A percentile compares a stretch with the other conserved stretches of the same genome.
phyloP scores from a whole-genome alignment of 1,284 basidiomycete species.

The Sporisorium scitamineum region DNA sequence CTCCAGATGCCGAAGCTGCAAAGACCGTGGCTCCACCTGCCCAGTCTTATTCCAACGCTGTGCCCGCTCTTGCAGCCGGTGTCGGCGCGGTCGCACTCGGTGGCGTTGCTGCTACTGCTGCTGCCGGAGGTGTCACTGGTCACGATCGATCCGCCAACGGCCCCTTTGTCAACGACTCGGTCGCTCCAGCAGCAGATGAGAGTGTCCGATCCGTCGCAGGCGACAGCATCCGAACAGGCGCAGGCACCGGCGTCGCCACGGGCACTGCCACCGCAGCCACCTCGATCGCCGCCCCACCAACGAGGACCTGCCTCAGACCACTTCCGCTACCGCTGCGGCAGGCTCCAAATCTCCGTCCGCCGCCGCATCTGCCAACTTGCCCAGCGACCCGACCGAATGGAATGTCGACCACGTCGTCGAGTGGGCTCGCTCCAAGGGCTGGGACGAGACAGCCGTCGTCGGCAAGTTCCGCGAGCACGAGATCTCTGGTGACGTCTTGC shows the following conservation, averaged over 20 bases:
- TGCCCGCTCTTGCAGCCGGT: slow-evolving; percentile 25
- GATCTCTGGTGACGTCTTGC: slow-evolving; percentile 94
- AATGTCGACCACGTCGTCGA: slow-evolving; percentile 87
- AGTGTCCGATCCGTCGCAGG: slow-evolving; percentile 37
- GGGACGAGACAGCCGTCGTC: slow-evolving; percentile 80
- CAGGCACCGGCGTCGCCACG: slow-evolving; percentile 25
- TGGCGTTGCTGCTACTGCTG: slow-evolving; percentile 67
- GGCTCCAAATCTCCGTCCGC: slow-evolving; percentile 12
- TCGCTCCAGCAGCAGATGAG: slow-evolving; percentile 24
- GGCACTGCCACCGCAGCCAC: slow-evolving; percentile 49
- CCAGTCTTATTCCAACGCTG: background rate
- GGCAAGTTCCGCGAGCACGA: slow-evolving; percentile 89
- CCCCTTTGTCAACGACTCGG: slow-evolving; percentile 8
- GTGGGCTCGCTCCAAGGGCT: slow-evolving; percentile 87
- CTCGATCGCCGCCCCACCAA: slow-evolving; percentile 63
- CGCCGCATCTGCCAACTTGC: slow-evolving; percentile 12
- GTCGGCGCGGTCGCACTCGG: slow-evolving; percentile 27
- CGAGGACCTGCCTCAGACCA: slow-evolving; percentile 46
- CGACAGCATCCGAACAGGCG: slow-evolving; percentile 29
- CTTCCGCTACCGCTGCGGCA: slow-evolving; percentile 4
- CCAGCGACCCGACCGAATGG: slow-evolving; percentile 79
- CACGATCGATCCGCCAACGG: slow-evolving; percentile 28
- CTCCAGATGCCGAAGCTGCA: slow-evolving; percentile 16
- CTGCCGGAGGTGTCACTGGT: slow-evolving; percentile 3
- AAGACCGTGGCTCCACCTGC: background rate